Percentiles rank a stretch among this genome's conserved stretches.
phyloP scores from a whole-genome alignment of 176 grass and related monocot species.

The Bolboschoenus planiculmis region DNA sequence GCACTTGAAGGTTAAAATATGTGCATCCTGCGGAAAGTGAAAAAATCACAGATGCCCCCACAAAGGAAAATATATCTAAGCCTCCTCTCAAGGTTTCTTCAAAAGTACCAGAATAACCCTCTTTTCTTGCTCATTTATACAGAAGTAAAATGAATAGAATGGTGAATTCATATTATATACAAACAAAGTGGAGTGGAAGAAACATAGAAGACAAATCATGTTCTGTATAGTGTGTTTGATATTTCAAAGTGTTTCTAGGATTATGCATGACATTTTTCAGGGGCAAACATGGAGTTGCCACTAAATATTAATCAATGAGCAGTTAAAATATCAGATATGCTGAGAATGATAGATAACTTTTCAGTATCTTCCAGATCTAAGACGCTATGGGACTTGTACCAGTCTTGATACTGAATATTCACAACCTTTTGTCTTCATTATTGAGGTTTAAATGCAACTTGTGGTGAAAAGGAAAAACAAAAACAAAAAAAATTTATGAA shows the following conservation, averaged over 20 bases:
- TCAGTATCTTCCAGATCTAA: neutral
- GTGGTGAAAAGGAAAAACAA: neutral
- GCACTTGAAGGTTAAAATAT: neutral
- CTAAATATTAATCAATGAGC: neutral
- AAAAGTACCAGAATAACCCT: neutral
- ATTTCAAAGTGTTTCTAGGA: neutral
- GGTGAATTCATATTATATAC: neutral
- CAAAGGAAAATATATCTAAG: neutral
- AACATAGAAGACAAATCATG: neutral
- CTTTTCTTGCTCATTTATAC: neutral
- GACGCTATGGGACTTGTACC: neutral
- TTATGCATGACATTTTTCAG: neutral
- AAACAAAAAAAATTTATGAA: neutral
- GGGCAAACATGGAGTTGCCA: neutral
- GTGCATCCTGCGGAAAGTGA: conserved; percentile 22
- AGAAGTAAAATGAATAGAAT: neutral
- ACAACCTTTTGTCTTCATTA: neutral
- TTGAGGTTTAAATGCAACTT: neutral
- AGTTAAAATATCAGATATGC: neutral
- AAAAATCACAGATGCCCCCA: neutral
- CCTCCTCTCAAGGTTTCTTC: neutral
- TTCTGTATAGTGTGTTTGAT: neutral
- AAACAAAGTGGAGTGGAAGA: neutral
- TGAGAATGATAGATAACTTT: neutral
- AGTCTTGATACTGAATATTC: neutral